A percentile compares a stretch with the other conserved stretches of the same genome.
Evolutionary conservation across 306 rosid genomes (phyloP).

Genomic region (Fragaria iinumae): DNA sequence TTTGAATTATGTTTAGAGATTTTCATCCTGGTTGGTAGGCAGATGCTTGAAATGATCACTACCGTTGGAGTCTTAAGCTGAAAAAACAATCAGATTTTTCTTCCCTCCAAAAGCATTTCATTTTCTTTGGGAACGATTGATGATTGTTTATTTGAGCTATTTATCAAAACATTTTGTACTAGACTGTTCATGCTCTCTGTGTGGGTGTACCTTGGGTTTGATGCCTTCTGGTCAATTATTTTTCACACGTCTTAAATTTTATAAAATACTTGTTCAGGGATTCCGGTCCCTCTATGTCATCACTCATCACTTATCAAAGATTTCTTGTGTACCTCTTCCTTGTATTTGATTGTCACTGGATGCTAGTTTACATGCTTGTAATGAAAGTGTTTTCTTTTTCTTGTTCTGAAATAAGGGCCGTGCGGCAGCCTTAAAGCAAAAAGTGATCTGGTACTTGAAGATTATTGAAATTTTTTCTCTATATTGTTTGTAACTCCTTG

Average conservation of each 20-base stretch:
- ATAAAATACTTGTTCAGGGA: background rate
- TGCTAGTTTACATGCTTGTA: background rate
- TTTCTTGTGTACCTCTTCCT: background rate
- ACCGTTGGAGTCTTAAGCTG: background rate
- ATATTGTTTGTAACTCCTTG: background rate
- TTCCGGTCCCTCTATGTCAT: constrained; percentile 11
- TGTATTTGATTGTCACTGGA: background rate
- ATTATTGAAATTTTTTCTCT: background rate
- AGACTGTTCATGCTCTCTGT: background rate
- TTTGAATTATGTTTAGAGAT: background rate
- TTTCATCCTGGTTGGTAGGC: background rate
- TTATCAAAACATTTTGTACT: background rate
- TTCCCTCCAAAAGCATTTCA: background rate
- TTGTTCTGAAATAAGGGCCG: no score
- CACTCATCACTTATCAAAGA: background rate
- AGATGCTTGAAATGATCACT: background rate
- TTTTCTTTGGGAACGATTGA: background rate
- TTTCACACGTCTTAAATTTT: background rate
- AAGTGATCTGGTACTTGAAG: no score
- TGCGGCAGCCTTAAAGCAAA: no score
- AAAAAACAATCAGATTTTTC: background rate
- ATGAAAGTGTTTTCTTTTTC: background rate
- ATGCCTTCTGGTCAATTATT: background rate
- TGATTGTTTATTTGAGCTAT: background rate
- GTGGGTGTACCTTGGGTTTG: background rate